Conservation (phyloP, 1,139 yeast species). For the Kodamaea sp. region DNA sequence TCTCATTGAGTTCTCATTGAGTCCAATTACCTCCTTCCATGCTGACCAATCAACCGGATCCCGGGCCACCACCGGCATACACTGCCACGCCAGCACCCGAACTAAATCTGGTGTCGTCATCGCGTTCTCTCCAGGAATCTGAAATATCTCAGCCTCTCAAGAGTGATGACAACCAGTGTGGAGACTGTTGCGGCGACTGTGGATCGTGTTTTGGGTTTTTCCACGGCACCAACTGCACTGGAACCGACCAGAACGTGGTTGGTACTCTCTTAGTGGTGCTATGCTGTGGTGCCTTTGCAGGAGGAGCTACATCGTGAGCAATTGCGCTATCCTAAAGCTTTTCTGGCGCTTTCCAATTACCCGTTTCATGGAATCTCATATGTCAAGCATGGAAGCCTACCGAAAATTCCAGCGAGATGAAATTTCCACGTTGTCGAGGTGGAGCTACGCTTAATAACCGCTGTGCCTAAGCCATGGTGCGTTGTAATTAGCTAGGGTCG, state of each 20-base stretch:
- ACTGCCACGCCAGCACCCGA: constrained; percentile 11
- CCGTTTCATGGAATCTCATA: too few relatives aligned
- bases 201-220: constrained; percentile 21
- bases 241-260: constrained; percentile 15
- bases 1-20: too few relatives aligned
- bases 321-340: too few relatives aligned
- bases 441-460: too few relatives aligned
- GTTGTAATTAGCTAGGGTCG: too few relatives aligned
- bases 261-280: constrained; percentile 15
- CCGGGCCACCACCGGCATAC: constrained; percentile 11
- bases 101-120: constrained; percentile 7
- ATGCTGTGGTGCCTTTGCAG: constrained; percentile 15
- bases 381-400: too few relatives aligned
- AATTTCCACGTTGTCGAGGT: too few relatives aligned
- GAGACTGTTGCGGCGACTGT: constrained; percentile 19
- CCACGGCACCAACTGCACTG: constrained; percentile 16
- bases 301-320: constrained; percentile 1
- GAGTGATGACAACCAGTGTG: constrained; percentile 15
- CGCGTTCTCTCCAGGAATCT: constrained; percentile 21
- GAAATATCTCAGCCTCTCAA: constrained; percentile 16
- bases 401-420: too few relatives aligned
- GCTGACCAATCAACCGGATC: not conserved
- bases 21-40: too few relatives aligned
- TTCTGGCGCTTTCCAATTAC: too few relatives aligned
- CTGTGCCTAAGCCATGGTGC: too few relatives aligned